Percentiles rank a stretch among this genome's conserved stretches.
phyloP scores from a whole-genome alignment of 331 rosid species.

The Spiraea crenata region DNA sequence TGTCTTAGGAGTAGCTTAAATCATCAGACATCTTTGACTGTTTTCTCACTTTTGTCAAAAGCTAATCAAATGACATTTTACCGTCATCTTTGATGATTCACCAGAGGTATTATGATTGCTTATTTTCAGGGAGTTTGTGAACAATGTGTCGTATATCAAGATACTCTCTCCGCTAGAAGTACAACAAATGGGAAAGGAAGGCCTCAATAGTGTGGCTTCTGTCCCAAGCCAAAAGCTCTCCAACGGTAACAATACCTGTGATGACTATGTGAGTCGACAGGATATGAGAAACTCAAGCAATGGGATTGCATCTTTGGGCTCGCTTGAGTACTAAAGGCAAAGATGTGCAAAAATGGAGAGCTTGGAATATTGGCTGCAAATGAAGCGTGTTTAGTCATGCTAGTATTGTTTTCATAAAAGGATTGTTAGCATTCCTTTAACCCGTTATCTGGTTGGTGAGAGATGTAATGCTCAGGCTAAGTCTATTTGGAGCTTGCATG shows the following conservation, averaged over 20 bases:
- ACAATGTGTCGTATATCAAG: conserved; percentile 63
- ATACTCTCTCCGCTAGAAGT: conserved; percentile 65
- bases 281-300: conserved; percentile 53
- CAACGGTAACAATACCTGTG: conserved; percentile 38
- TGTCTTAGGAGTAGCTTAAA: background rate
- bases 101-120: conserved; percentile 7
- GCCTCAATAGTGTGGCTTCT: conserved; percentile 36
- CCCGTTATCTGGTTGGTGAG: conserved; percentile 30
- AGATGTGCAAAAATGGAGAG: background rate
- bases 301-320: conserved; percentile 54
- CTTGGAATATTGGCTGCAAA: conserved; percentile 2
- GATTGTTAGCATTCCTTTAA: conserved; percentile 37
- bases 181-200: conserved; percentile 68
- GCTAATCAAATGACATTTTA: background rate
- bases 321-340: conserved; percentile 45
- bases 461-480: conserved; percentile 31
- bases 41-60: background rate
- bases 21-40: background rate
- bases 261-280: conserved; percentile 42
- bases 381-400: conserved; percentile 23
- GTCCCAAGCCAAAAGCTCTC: conserved; percentile 39
- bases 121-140: conserved; percentile 66
- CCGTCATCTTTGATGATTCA: background rate
- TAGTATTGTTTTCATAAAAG: conserved; percentile 22
- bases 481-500: conserved; percentile 36